phyloP scores from a whole-genome alignment of 495 filamentous ascomycete genomes.

The Gamarada debralockiae region DNA sequence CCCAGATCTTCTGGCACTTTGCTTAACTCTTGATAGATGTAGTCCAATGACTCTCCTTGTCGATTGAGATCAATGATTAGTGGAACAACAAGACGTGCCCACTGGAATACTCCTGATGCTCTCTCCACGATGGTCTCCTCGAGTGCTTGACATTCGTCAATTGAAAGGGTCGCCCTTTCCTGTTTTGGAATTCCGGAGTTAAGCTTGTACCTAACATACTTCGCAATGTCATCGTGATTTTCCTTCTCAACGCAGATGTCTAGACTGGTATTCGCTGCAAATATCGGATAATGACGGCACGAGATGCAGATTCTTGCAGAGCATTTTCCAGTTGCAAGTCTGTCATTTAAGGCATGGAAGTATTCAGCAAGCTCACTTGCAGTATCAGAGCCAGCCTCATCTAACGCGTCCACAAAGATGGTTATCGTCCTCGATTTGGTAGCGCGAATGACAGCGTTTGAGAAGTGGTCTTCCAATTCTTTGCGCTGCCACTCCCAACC shows the following conservation, averaged over 20 bases:
- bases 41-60: conserved; percentile 9
- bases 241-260: conserved; percentile 27
- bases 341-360: conserved; percentile 21
- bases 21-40: conserved; percentile 16
- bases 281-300: conserved; percentile 34
- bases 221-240: conserved; percentile 28
- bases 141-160: no score
- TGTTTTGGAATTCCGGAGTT: no score
- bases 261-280: conserved; percentile 14
- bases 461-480: conserved; percentile 7
- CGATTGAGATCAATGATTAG: conserved; percentile 10
- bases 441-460: neutral
- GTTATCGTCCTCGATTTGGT: neutral
- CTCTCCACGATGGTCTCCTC: conserved; percentile 19
- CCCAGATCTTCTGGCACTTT: conserved; percentile 23
- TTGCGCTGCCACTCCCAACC: conserved; percentile 26
- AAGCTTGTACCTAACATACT: conserved; percentile 17
- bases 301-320: conserved; percentile 30
- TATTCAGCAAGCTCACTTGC: conserved; percentile 21
- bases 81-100: conserved; percentile 28
- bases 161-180: no score
- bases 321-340: neutral
- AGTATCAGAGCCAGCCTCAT: conserved; percentile 28
- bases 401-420: conserved; percentile 29
- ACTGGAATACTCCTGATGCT: conserved; percentile 31